Evolutionary conservation across 305 asterid genomes (phyloP).

Genomic region (Fraxinus velutina): DNA sequence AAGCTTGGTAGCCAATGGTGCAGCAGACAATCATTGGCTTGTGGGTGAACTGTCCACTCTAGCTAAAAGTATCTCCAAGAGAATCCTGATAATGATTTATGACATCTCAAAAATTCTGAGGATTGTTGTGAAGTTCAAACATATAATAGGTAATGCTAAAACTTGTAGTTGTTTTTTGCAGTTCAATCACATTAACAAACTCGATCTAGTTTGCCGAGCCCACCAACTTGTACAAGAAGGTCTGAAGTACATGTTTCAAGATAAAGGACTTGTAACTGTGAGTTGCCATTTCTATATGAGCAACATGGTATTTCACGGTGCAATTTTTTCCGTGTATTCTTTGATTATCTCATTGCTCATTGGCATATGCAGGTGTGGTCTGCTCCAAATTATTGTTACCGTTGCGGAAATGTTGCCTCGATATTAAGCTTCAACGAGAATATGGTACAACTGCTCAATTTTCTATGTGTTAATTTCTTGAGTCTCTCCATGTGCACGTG

Average conservation of each 20-base stretch:
- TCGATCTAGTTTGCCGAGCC: constrained; percentile 94
- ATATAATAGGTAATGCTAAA: constrained; percentile 14
- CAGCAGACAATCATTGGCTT: constrained; percentile 4
- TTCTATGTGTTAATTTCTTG: neutral
- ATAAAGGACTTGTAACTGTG: constrained; percentile 96
- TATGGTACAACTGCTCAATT: constrained; percentile 52
- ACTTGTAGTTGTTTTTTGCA: constrained; percentile 34
- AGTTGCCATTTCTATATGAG: constrained; percentile 34
- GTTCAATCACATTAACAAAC: constrained; percentile 96
- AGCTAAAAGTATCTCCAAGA: neutral
- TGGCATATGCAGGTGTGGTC: constrained; percentile 82
- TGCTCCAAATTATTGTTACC: constrained; percentile 96
- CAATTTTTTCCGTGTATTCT: neutral
- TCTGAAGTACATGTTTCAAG: constrained; percentile 95
- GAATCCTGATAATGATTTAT: neutral
- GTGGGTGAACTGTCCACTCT: neutral
- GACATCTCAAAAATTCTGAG: neutral
- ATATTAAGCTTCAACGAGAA: constrained; percentile 94
- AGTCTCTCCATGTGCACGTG: neutral
- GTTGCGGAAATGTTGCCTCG: constrained; percentile 99
- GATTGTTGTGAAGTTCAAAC: neutral
- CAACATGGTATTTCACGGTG: neutral
- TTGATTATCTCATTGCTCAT: constrained; percentile 9
- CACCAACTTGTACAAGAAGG: constrained; percentile 99
- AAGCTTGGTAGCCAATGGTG: neutral